Conservation (phyloP, 495 filamentous ascomycete genomes). For the Penicillium subrubescens region DNA sequence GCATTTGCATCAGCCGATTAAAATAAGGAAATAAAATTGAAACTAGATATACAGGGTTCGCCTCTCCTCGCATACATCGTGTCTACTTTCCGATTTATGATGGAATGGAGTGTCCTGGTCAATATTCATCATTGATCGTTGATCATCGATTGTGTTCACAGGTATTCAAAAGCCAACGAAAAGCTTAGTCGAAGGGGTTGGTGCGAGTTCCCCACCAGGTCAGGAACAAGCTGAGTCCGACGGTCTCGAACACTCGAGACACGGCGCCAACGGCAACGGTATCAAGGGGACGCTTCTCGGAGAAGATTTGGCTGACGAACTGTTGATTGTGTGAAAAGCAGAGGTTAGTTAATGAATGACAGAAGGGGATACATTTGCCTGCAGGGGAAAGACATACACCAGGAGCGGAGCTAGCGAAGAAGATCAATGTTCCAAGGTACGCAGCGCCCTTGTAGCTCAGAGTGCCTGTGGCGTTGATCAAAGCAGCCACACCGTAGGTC, state of each 20-base stretch:
- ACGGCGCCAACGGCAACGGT: constrained; percentile 82
- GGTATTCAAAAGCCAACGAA: background rate
- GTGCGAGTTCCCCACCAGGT: constrained; percentile 97
- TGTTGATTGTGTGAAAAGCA: constrained; percentile 34
- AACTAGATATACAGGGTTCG: constrained; percentile 9
- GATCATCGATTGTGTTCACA: background rate
- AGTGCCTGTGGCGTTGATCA: constrained; percentile 94
- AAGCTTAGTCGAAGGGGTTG: constrained; percentile 69
- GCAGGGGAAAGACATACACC: constrained; percentile 60
- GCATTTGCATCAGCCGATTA: constrained; percentile 3
- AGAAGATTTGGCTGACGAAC: constrained; percentile 83
- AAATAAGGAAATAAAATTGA: background rate
- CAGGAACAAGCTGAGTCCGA: constrained; percentile 87
- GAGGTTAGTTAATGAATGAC: background rate
- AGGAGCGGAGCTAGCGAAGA: constrained; percentile 86
- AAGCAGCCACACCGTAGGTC: constrained; percentile 90
- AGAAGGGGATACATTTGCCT: background rate
- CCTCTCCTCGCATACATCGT: background rate
- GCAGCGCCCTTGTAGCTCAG: constrained; percentile 95
- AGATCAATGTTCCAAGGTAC: constrained; percentile 88
- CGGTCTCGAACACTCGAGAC: constrained; percentile 86
- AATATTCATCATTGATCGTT: background rate
- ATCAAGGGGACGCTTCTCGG: constrained; percentile 89
- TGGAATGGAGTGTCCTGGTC: background rate
- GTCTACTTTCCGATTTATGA: background rate